Evolutionary conservation across 129 eudicot genomes (phyloP).

Genomic region (Calendula officinalis): DNA sequence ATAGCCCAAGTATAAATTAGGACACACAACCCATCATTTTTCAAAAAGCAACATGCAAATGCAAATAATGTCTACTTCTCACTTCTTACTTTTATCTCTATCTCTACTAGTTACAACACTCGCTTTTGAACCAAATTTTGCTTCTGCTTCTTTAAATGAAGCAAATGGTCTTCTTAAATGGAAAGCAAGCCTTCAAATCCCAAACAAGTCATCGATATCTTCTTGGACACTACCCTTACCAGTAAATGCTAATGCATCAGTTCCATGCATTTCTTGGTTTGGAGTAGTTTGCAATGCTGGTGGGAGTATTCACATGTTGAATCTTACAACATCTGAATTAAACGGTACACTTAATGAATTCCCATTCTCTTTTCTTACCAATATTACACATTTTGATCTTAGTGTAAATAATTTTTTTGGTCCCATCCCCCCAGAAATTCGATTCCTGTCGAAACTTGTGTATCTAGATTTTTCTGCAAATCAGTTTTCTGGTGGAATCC

Average conservation of each 20-base stretch:
- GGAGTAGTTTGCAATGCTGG: slow-evolving; percentile 27
- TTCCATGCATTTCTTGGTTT: slow-evolving; percentile 29
- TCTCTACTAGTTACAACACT: slow-evolving; percentile 5
- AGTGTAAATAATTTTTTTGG: not conserved
- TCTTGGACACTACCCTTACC: slow-evolving; percentile 22
- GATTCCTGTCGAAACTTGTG: slow-evolving; percentile 20
- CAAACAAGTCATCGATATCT: slow-evolving; percentile 10
- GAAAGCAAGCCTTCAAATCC: slow-evolving; percentile 29
- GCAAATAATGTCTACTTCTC: not conserved
- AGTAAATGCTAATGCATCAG: not conserved
- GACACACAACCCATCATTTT: not conserved
- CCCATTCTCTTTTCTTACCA: slow-evolving; percentile 9
- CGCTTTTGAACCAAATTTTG: not conserved
- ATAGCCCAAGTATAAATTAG: not conserved
- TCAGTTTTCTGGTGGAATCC: slow-evolving; percentile 30
- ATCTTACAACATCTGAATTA: slow-evolving; percentile 24
- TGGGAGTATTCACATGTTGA: slow-evolving; percentile 23
- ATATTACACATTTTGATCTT: slow-evolving; percentile 20
- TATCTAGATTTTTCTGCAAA: slow-evolving; percentile 12
- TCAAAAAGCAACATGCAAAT: not conserved
- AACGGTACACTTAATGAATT: slow-evolving; percentile 29
- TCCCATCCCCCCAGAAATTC: slow-evolving; percentile 30
- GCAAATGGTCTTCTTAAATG: slow-evolving; percentile 25
- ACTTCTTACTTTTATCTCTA: not conserved
- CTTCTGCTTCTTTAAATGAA: slow-evolving; percentile 19